Percentiles rank a stretch among this genome's conserved stretches.
These are phyloP conservation scores for Ogataea ramenticola DNA, from an alignment of 805 yeast species.

Conservation along the genomic window DNA sequence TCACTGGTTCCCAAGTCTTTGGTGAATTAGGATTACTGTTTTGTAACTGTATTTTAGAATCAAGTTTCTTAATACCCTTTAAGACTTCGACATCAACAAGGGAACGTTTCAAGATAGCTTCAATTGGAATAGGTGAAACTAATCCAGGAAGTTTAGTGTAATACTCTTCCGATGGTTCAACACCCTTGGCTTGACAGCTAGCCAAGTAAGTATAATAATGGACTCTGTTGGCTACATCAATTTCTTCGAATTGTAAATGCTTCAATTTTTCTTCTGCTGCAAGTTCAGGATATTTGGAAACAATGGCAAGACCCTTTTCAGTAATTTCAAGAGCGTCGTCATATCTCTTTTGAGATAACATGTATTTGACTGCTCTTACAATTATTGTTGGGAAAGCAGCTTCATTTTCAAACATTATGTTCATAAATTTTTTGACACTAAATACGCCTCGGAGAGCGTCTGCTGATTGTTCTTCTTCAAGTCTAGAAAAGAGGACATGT, in stretches of 20 bases:
- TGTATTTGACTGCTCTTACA: conserved; percentile 1
- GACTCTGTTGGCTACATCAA: not conserved
- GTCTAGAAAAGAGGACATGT: too few species aligned
- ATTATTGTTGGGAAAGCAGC: too few species aligned
- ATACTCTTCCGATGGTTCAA: not conserved
- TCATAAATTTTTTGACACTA: too few species aligned
- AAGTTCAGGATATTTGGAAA: not conserved
- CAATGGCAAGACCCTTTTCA: not conserved
- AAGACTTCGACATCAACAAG: not conserved
- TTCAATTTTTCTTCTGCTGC: not conserved
- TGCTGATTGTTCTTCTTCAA: too few species aligned
- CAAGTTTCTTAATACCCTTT: not conserved
- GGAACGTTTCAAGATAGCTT: not conserved
- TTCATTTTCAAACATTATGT: too few species aligned
- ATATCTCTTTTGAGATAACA: conserved; percentile 1
- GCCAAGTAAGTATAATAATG: not conserved
- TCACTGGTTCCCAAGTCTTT: not conserved
- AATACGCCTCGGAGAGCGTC: too few species aligned
- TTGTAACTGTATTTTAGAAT: not conserved
- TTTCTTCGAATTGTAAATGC: too few species aligned
- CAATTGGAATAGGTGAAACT: not conserved
- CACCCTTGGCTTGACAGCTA: not conserved
- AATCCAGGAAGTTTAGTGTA: not conserved
- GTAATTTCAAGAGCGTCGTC: conserved; percentile 4
- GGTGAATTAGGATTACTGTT: not conserved